Base-by-base conservation (phyloP, 1,284 basidiomycete genomes). In the Tilletia walkeri region DNA sequence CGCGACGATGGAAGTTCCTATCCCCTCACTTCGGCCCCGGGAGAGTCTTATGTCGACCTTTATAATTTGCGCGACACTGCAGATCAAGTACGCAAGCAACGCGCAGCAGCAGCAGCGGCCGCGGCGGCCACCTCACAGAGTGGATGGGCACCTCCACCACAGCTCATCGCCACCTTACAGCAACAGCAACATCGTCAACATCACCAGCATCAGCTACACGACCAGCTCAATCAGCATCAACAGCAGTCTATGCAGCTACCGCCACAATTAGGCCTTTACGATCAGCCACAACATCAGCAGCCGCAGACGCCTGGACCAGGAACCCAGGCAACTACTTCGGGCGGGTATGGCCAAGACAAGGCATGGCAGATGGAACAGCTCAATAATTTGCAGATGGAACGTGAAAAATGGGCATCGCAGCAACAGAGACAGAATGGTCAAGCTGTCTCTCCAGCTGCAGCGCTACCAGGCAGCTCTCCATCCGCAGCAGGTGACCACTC, bases 291-390 rank as follows among this genome's bases (percentile, higher is more conserved):
- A 65, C 50, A 53, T 53, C 50, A 53, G n/a, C 50, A 7, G 41
- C 41, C 41, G 14, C 41, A 7, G 41, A 14, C 9, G 3, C 9
- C 41, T 45, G 41, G 41, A 7, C 41, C 41, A 7, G 24, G 50
- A 16, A 36, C 36, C 30, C 56, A 61, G 20, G 56, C 56, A 9
- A 61, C 56, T 9, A 9, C 24, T 30, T 61, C 56, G 12, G 56
- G 56, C 24, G 78, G 72, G 0, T 79, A 79, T 38, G 76, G 76
- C 16, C 76, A 74, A 67, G 74, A 77, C 70, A 73, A 72, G 49
- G 73, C 75, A 2, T 79, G 76, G 78, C 77, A 79, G 67, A 70
- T 78, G 70, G 75, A 78, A 67, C 79, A 80, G 67, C 73, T 79
- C 18, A 71, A 77, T 12, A 75, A 74, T 45, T 68, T 78, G 38